Conservation (phyloP, 176 grass and related monocot genomes). For the Rhynchospora breviuscula region DNA sequence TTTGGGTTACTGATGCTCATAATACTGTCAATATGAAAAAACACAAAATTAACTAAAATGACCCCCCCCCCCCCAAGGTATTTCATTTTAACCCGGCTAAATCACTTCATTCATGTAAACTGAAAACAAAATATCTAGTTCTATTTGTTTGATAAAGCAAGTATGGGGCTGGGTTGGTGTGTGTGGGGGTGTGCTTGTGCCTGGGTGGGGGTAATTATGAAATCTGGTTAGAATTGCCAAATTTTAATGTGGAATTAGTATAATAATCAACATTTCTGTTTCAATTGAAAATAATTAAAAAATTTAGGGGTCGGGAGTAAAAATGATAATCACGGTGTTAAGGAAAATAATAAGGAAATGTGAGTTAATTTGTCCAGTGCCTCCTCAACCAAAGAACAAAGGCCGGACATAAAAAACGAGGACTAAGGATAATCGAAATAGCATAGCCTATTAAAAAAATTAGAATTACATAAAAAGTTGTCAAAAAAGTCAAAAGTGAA, state of each 20-base stretch:
- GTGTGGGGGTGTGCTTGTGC: too few relatives aligned
- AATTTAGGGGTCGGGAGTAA: neutral
- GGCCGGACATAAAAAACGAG: neutral
- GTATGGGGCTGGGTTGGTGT: neutral
- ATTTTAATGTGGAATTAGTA: neutral
- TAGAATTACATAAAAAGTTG: constrained; percentile 3
- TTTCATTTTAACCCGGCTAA: neutral
- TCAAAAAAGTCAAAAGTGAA: constrained; percentile 9
- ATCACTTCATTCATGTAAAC: neutral
- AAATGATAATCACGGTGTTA: neutral
- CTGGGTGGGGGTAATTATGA: neutral
- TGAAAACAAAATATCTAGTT: neutral
- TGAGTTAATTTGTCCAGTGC: neutral
- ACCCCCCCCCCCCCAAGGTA: neutral
- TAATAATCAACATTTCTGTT: neutral
- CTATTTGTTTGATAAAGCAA: neutral
- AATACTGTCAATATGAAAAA: neutral
- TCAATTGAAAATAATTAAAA: neutral
- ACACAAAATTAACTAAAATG: neutral
- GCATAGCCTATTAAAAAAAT: neutral
- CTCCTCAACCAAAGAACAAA: neutral
- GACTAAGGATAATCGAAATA: neutral
- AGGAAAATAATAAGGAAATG: neutral
- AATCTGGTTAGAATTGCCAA: neutral
- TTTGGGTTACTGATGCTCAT: neutral